Conservation (phyloP, 352 stramenopile species). For the Globisporangium spinosum region DNA sequence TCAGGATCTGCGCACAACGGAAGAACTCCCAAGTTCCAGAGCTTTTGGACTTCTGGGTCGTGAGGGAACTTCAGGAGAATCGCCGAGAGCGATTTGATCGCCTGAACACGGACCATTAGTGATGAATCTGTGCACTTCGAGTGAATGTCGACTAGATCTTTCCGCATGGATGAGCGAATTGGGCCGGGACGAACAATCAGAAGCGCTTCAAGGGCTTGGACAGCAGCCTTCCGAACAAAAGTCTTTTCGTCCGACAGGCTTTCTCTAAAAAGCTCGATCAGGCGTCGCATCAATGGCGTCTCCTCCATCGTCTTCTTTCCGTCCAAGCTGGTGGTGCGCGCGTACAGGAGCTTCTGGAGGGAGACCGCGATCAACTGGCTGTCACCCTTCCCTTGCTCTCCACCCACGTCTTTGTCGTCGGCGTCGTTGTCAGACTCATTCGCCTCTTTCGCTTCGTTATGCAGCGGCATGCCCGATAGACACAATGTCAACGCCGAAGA, state of each 20-base stretch:
- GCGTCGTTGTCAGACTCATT: constrained; percentile 15
- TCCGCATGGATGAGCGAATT: constrained; percentile 50
- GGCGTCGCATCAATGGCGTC: constrained; percentile 57
- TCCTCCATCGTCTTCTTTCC: constrained; percentile 38
- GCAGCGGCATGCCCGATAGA: constrained; percentile 30
- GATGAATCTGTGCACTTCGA: constrained; percentile 70
- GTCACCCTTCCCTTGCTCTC: constrained; percentile 1
- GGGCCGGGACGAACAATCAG: constrained; percentile 45
- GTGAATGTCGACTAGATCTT: constrained; percentile 78
- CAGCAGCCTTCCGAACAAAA: constrained; percentile 71
- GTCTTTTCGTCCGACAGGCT: constrained; percentile 79
- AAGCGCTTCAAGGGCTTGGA: constrained; percentile 76
- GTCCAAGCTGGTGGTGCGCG: constrained; percentile 22
- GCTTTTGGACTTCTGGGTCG: constrained; percentile 63
- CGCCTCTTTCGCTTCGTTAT: not conserved
- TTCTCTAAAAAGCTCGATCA: constrained; percentile 74
- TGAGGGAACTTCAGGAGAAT: constrained; percentile 70
- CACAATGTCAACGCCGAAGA: constrained; percentile 56
- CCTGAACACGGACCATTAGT: constrained; percentile 74
- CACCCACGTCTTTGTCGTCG: constrained; percentile 23
- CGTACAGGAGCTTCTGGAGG: constrained; percentile 52
- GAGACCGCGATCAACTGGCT: constrained; percentile 43
- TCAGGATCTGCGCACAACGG: constrained; percentile 79
- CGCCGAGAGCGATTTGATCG: constrained; percentile 74
- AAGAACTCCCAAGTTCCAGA: constrained; percentile 86